Evolutionary conservation across 2,329 filamentous ascomycete genomes (phyloP).

Genomic region (Fusarium sp.): DNA sequence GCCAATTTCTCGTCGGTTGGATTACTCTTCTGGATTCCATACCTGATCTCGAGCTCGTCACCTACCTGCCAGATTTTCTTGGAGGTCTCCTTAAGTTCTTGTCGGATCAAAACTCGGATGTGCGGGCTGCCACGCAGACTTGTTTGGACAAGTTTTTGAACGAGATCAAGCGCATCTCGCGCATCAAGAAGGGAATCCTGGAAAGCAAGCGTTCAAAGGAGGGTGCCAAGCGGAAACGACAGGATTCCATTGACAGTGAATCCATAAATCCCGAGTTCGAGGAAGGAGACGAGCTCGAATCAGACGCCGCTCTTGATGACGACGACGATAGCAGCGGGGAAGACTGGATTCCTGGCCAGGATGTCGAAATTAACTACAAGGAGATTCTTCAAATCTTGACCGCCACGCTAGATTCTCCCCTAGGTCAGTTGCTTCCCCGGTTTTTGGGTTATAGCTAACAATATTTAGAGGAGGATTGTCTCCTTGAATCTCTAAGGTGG

Average conservation of each 20-base stretch:
- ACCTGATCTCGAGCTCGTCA: conserved; percentile 94
- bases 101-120: conserved; percentile 90
- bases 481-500: conserved; percentile 93
- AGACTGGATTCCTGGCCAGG: conserved; percentile 97
- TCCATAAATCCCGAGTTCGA: conserved; percentile 73
- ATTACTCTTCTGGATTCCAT: conserved; percentile 96
- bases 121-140: conserved; percentile 92
- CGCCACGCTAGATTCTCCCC: conserved; percentile 85
- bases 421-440: conserved; percentile 67
- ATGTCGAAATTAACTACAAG: conserved; percentile 93
- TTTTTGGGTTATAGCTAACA: conserved; percentile 30
- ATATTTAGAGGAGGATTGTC: conserved; percentile 84
- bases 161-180: conserved; percentile 95
- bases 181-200: conserved; percentile 91
- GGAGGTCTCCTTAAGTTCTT: conserved; percentile 92
- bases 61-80: conserved; percentile 92
- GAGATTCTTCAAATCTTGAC: conserved; percentile 94
- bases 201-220: conserved; percentile 84
- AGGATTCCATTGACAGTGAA: conserved; percentile 77
- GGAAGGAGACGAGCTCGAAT: conserved; percentile 73
- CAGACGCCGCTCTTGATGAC: conserved; percentile 70
- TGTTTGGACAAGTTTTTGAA: conserved; percentile 90
- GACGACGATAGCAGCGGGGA: conserved; percentile 80
- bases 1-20: conserved; percentile 97
- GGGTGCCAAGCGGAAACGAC: conserved; percentile 78